Evolutionary conservation across 148 eudicot species (phyloP), one percentile per base, ranked within the genome.

Genomic region (Camellia japonica): DNA sequence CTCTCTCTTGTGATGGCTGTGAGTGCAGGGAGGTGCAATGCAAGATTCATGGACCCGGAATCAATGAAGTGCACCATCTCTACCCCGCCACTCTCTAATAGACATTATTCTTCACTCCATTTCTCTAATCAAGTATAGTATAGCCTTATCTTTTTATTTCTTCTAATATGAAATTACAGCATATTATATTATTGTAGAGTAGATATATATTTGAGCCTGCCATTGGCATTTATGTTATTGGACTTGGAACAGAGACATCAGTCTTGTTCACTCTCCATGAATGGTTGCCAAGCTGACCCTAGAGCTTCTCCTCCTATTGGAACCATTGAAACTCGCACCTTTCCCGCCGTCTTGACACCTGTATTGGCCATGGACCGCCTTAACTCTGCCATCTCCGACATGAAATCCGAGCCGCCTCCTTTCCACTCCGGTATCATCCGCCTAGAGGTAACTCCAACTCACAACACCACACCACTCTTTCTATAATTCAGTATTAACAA

Each of bases 341-440:
- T 96, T 19, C 83, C 79, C 10, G 75, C 92, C 0, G 97, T 89
- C 49, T 43, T 74, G 16, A 84, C 91, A 1, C 88, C 85, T 0
- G 83, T 82, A 0, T 65, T 84, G 54, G 99, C 97, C 38, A 78
- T 89, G 81, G 94, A 88, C 55, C 60, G 73, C 55, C 97, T 96
- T 51, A 85, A 38, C 41, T 78, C 89, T 0, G 89, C 92, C 69
- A 77, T 96, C 10, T 83, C 77, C 1, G 84, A 88, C 63, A 80
- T 96, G 78, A 84, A 82, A 46, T 80, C 87, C 3, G 81, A 71
- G 12, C 91, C 89, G 1, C 91, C 93, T 0, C 78, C 88, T 30
- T 81, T 56, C 8, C 85, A 89, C 58, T 96, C 99, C 3, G 99
- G 99, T 71, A 86, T 96, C 19, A 89, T 96, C 16, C 90, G 98